A percentile compares a stretch with the other conserved stretches of the same genome.
phyloP scores from a whole-genome alignment of 257 asterid genomes.

The Anisodus tanguticus region DNA sequence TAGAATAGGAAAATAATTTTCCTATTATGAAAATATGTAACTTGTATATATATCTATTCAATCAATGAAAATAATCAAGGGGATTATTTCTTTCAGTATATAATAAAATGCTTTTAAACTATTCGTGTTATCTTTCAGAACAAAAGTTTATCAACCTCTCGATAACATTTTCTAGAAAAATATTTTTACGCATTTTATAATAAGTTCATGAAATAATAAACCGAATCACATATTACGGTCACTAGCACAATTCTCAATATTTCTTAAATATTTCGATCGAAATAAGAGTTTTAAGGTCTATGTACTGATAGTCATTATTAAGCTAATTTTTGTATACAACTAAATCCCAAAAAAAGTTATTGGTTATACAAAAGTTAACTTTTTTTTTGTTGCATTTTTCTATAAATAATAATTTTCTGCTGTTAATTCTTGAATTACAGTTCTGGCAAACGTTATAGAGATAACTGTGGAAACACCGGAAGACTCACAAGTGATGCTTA shows the following conservation, averaged over 20 bases:
- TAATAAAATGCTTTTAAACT: too few relatives aligned
- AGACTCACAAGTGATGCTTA: conserved; percentile 71
- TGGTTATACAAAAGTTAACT: not conserved
- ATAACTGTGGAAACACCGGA: conserved; percentile 64
- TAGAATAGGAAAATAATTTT: too few relatives aligned
- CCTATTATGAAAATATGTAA: too few relatives aligned
- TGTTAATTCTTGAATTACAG: conserved; percentile 39
- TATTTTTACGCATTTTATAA: not conserved
- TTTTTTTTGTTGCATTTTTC: not conserved
- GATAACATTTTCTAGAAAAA: not conserved
- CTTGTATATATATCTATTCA: too few relatives aligned
- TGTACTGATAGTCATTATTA: not conserved
- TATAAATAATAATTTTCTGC: too few relatives aligned
- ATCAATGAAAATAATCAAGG: too few relatives aligned
- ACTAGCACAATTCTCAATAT: too few relatives aligned
- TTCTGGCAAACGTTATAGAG: conserved; percentile 65
- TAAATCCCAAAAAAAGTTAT: not conserved
- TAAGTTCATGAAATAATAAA: not conserved
- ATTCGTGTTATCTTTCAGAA: too few relatives aligned
- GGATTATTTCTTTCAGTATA: too few relatives aligned
- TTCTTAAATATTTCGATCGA: too few relatives aligned
- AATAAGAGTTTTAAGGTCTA: not conserved
- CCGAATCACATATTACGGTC: too few relatives aligned
- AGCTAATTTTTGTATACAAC: not conserved
- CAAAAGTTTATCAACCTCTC: not conserved